Base-by-base conservation (phyloP, 202 grass and related monocot species). In the Sporobolus alterniflorus region DNA sequence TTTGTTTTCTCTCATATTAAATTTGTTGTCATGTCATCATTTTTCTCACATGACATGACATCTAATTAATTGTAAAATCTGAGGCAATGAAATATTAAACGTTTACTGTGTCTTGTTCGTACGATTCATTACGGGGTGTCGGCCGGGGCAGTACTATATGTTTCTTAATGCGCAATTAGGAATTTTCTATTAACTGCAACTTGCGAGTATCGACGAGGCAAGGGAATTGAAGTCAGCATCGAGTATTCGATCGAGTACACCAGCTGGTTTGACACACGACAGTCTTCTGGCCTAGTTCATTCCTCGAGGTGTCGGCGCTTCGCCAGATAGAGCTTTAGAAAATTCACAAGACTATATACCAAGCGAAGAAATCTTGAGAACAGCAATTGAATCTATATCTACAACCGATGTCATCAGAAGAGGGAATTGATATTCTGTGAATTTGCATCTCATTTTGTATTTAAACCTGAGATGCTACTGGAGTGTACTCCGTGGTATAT, bases 201-300 rank as follows among this genome's bases (percentile, higher is more conserved):
- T 39, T 39, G 36, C 36, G 36, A 39, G 36, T 39, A 39, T 39
- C 36, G 36, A 39, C 36, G 36, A 4, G 36, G 36, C 36, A 50
- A 80, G 41, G 13, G 26, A 80, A 70, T 47, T 84, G 70, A 89
- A 76, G 43, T 54, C 69, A 69, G 81, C 76, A 70, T 2, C 54
- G 36, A 84, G 69, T 76, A 46, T 30, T 66, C 83, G n/a, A 55
- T 55, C 61, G 25, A 84, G 69, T 76, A 46, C 39, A 66, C 83
- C 73, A 90, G 83, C 83, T 86, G 88, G 78, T 82, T 90, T 73
- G 83, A 86, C 88, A 86, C 59, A 65, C 40, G 83, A 86, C 72
- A 50, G 33, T 69, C 54, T 69, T 48, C 57, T 59, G 39, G 48
- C 30, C 59, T 52, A 46, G 69, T 84, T 89, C 34, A 70, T 50